Base-by-base conservation (phyloP, 1,284 basidiomycete species). In the Pseudozyma sp. region DNA sequence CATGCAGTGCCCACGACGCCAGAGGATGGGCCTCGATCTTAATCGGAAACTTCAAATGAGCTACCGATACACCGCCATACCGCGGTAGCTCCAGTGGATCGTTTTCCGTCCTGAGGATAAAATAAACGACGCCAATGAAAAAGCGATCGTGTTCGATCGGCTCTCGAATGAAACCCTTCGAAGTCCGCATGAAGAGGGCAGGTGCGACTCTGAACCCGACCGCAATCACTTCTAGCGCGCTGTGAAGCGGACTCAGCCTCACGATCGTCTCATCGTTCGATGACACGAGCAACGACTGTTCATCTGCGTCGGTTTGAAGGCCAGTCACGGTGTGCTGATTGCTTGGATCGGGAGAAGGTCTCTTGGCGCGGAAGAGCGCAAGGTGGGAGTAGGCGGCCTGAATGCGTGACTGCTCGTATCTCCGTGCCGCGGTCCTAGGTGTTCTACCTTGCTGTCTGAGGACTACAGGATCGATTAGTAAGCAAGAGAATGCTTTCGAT, bases 331-430 rank as follows among this genome's bases (percentile, higher is more conserved):
- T 12, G 48, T 36, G 3, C 7, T 36, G n/a, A 31, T 13, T 1
- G 1, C 5, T 0, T 18, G 9, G n/a, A 5, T 3, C 1, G 8
- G 5, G n/a, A 12, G 14, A 4, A 25, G 60, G 60, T 5, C 31
- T 51, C 19, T 21, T 19, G 3, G 65, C 65, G 7, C 47, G 52
- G 14, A 35, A 49, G 5, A 73, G 65, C 1, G 57, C 52, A 6
- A 73, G 53, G 9, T 64, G 60, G 1, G 70, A 73, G 21, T 73
- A 73, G 0, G 58, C 54, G n/a, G 53, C 60, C 39, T 73, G 47
- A 9, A 53, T 42, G 0, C 54, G 45, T 1, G 16, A 21, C n/a
- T 43, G 56, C 4, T 45, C 39, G 4, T 11, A 10, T 0, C 13
- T 21, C 10, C n/a, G 34, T 2, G 21, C 6, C 1, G 18, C 18